Percentiles rank a stretch among this genome's conserved stretches.
These are phyloP conservation scores for Limnanthes douglasii DNA, from an alignment of 345 rosid genomes.

Conservation along the genomic window DNA sequence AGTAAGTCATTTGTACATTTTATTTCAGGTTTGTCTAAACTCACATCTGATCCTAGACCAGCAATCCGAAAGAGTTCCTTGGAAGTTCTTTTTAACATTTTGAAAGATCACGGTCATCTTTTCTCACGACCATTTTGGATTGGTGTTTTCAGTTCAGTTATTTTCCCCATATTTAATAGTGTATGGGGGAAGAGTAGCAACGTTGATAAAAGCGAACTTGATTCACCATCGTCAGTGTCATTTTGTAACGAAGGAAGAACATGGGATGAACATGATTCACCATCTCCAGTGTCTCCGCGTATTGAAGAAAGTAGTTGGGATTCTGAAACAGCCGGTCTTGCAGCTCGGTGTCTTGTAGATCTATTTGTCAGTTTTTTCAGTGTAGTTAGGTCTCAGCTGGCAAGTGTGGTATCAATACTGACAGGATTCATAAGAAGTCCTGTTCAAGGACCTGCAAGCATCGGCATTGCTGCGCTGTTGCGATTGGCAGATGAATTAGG, in stretches of 20 bases:
- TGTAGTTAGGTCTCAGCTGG: conserved; percentile 47
- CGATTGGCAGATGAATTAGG: conserved; percentile 51
- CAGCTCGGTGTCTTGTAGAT: conserved; percentile 64
- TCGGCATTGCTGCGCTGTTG: conserved; percentile 53
- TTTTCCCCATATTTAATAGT: conserved; percentile 51
- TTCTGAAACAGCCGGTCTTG: conserved; percentile 59
- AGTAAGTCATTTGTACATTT: conserved; percentile 3
- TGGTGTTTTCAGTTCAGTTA: conserved; percentile 37
- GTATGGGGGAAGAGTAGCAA: conserved; percentile 25
- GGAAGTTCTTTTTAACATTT: conserved; percentile 87
- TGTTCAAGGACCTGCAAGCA: conserved; percentile 66
- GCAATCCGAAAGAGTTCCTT: conserved; percentile 77
- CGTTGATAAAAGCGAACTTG: conserved; percentile 22
- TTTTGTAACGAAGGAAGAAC: conserved; percentile 32
- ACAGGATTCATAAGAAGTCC: conserved; percentile 60
- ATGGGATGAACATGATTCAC: conserved; percentile 40
- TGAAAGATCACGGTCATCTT: conserved; percentile 92
- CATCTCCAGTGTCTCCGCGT: conserved; percentile 23
- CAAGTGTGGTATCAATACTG: conserved; percentile 45
- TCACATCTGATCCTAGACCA: conserved; percentile 74
- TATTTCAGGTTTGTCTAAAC: conserved; percentile 68
- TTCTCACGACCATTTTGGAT: conserved; percentile 69
- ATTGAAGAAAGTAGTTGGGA: conserved; percentile 53
- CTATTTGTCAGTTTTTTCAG: conserved; percentile 43
- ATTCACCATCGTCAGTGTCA: conserved; percentile 25